A percentile compares a stretch with the other conserved stretches of the same genome.
These are phyloP conservation scores for Dryas integrifolia DNA, from an alignment of 331 rosid genomes.

Conservation along the genomic window DNA sequence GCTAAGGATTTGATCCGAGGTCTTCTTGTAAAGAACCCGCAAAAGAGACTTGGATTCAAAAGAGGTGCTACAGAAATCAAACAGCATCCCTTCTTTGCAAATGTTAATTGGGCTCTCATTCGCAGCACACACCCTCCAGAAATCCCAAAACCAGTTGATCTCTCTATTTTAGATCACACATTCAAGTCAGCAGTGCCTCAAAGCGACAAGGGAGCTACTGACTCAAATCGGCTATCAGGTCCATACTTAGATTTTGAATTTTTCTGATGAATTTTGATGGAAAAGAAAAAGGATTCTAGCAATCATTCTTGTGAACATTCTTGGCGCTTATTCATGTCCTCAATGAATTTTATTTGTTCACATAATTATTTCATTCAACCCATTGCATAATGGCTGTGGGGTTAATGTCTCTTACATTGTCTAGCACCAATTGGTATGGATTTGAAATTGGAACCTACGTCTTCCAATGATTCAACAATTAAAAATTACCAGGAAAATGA, in stretches of 20 bases:
- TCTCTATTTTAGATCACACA: constrained; percentile 27
- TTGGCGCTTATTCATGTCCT: constrained; percentile 33
- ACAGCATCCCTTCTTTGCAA: constrained; percentile 55
- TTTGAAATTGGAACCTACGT: too few relatives aligned
- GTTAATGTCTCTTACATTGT: too few relatives aligned
- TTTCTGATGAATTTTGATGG: constrained; percentile 35
- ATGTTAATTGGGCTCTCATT: constrained; percentile 59
- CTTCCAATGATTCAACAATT: too few relatives aligned
- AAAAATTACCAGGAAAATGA: too few relatives aligned
- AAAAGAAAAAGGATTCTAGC: background rate
- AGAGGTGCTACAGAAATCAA: constrained; percentile 58
- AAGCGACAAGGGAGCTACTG: constrained; percentile 34
- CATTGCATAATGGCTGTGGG: background rate
- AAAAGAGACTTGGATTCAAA: constrained; percentile 49
- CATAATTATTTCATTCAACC: constrained; percentile 6
- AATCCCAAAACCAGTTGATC: constrained; percentile 50
- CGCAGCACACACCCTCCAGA: constrained; percentile 55
- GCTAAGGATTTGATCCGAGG: constrained; percentile 51
- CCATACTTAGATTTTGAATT: constrained; percentile 60
- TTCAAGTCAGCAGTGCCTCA: constrained; percentile 32
- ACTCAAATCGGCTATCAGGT: constrained; percentile 42
- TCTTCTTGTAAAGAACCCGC: constrained; percentile 51
- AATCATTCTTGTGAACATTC: constrained; percentile 20
- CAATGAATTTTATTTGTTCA: constrained; percentile 23
- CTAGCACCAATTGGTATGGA: too few relatives aligned